A percentile compares a stretch with the other conserved stretches of the same genome.
phyloP scores from a whole-genome alignment of 768 basidiomycete genomes.

The Psilocybe cubensis region DNA sequence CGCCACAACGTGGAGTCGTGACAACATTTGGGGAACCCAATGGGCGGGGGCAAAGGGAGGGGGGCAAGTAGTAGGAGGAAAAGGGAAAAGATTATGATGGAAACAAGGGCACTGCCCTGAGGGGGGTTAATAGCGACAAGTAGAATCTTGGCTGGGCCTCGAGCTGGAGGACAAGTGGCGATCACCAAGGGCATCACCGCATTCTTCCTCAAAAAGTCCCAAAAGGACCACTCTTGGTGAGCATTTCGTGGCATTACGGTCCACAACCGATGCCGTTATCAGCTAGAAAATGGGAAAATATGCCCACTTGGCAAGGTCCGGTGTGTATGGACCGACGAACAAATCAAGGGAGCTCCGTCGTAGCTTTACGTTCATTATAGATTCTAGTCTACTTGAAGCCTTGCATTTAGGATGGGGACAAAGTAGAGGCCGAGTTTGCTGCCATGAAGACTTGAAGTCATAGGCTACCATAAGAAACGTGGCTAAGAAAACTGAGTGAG shows the following conservation, averaged over 20 bases:
- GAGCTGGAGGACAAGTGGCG: neutral
- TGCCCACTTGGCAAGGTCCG: neutral
- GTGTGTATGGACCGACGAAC: neutral
- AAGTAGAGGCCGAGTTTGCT: too few species aligned
- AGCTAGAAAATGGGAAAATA: neutral
- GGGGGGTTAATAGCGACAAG: neutral
- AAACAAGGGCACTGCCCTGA: neutral
- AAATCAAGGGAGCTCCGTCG: neutral
- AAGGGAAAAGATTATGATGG: neutral
- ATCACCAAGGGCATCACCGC: conserved; percentile 7
- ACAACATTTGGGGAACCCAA: conserved; percentile 11
- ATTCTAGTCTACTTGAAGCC: too few species aligned
- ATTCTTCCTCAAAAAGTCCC: conserved; percentile 8
- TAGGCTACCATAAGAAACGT: too few species aligned
- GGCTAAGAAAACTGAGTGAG: too few species aligned
- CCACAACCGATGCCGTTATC: neutral
- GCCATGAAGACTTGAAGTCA: too few species aligned
- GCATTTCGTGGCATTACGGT: neutral
- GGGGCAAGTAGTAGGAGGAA: conserved; percentile 6
- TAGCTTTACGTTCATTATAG: neutral
- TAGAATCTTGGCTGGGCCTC: neutral
- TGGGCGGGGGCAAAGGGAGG: neutral
- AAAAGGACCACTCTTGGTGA: neutral
- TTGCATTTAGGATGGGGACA: too few species aligned
- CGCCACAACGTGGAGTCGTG: conserved; percentile 42